Conservation (phyloP, 495 filamentous ascomycete genomes). For the Tetracladium setigerum region DNA sequence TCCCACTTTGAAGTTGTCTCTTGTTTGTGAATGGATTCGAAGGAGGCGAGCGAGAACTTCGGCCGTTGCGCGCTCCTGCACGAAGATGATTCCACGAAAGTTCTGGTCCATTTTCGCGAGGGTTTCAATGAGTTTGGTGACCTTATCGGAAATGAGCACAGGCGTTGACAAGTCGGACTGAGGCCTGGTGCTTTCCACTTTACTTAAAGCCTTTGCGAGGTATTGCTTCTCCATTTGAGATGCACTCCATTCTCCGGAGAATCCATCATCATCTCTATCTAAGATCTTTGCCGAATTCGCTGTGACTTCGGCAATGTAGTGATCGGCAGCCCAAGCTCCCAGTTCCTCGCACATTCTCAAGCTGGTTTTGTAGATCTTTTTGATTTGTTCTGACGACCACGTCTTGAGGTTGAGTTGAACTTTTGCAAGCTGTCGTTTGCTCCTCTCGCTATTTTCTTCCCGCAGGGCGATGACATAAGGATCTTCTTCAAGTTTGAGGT, state of each 20-base stretch:
- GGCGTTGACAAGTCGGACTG: conserved; percentile 18
- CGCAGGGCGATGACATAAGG: conserved; percentile 56
- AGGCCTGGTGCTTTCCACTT: conserved; percentile 29
- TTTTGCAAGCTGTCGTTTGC: conserved; percentile 33
- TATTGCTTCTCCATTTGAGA: conserved; percentile 49
- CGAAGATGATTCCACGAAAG: conserved; percentile 64
- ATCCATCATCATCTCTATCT: conserved; percentile 21
- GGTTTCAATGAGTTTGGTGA: conserved; percentile 26
- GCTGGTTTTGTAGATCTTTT: conserved; percentile 42
- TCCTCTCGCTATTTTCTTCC: conserved; percentile 27
- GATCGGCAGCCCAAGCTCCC: conserved; percentile 68
- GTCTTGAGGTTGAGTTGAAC: conserved; percentile 48
- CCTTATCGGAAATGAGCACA: conserved; percentile 22
- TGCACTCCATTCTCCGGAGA: conserved; percentile 20
- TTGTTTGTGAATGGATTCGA: conserved; percentile 49
- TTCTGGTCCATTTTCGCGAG: conserved; percentile 22
- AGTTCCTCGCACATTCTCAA: conserved; percentile 51
- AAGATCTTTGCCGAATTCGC: conserved; percentile 33
- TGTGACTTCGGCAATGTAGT: conserved; percentile 56
- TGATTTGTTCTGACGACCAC: conserved; percentile 56
- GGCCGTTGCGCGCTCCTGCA: conserved; percentile 62
- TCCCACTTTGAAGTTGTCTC: conserved; percentile 47
- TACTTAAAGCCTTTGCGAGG: conserved; percentile 42
- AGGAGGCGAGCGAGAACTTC: conserved; percentile 60
- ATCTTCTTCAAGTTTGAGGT: conserved; percentile 58